Conservation (phyloP, 345 rosid genomes). For the Ceriops zippeliana region DNA sequence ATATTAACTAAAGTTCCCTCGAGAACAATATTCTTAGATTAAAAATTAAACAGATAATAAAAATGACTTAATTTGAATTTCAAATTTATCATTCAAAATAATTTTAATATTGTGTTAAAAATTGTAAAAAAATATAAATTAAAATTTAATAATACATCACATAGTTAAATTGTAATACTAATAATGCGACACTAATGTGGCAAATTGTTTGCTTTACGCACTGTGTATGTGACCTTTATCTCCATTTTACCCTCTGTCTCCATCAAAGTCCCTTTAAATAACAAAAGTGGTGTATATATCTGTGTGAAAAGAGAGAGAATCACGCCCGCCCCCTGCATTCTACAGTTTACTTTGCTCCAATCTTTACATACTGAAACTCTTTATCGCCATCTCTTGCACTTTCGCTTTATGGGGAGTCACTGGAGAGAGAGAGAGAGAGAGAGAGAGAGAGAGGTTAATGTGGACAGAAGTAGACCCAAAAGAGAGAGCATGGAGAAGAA, state of each 20-base stretch:
- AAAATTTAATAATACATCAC: too few relatives aligned
- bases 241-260: neutral
- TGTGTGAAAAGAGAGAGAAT: neutral
- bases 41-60: too few relatives aligned
- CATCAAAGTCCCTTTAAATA: neutral
- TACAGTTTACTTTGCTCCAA: slow-evolving; percentile 1
- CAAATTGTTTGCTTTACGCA: neutral
- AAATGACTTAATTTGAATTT: too few relatives aligned
- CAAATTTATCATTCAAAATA: too few relatives aligned
- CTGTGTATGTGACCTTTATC: neutral
- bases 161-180: too few relatives aligned
- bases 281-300: neutral
- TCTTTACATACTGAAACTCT: too few relatives aligned
- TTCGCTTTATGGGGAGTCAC: neutral
- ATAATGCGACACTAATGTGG: too few relatives aligned
- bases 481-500: neutral
- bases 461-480: neutral
- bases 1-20: too few relatives aligned
- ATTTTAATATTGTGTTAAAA: too few relatives aligned
- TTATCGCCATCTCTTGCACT: neutral
- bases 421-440: neutral
- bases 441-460: neutral
- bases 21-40: too few relatives aligned
- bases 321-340: neutral
- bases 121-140: too few relatives aligned